Conservation (phyloP, 2,329 filamentous ascomycete genomes). For the Calonectria pteridis region DNA sequence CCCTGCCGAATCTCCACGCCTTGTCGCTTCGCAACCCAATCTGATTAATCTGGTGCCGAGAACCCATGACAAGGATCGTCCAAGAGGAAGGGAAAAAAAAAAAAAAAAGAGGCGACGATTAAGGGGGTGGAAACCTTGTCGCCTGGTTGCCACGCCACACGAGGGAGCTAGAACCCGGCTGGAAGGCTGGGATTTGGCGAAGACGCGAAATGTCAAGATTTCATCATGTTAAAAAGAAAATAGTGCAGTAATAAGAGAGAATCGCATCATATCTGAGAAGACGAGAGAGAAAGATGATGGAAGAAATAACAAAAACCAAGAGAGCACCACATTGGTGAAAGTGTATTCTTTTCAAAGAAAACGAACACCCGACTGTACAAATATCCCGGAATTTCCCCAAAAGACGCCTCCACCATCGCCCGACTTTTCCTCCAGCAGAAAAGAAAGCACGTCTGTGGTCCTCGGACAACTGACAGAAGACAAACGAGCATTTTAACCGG, state of each 20-base stretch:
- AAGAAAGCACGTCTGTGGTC: slow-evolving; percentile 45
- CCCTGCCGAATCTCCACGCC: slow-evolving; percentile 5
- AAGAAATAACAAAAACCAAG: slow-evolving; percentile 19
- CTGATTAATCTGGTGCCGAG: slow-evolving; percentile 23
- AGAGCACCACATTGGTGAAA: slow-evolving; percentile 36
- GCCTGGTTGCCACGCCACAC: not conserved
- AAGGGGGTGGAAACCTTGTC: not conserved
- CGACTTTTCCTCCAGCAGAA: slow-evolving; percentile 46
- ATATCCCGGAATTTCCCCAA: slow-evolving; percentile 44
- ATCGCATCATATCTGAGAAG: not conserved
- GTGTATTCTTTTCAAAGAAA: slow-evolving; percentile 48
- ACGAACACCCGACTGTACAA: slow-evolving; percentile 46
- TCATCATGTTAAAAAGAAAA: not conserved
- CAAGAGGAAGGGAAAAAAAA: too few species aligned
- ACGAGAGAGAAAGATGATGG: slow-evolving; percentile 11
- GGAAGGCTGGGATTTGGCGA: not conserved
- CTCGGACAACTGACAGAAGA: slow-evolving; percentile 41
- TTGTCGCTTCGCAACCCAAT: slow-evolving; percentile 15
- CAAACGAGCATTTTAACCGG: slow-evolving; percentile 39
- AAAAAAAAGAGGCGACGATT: not conserved
- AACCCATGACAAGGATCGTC: slow-evolving; percentile 10
- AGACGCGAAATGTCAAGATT: not conserved
- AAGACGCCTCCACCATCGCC: slow-evolving; percentile 49
- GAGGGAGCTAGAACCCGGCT: not conserved
- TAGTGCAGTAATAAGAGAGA: not conserved